These are phyloP conservation scores for Candida dajiaensis DNA, from an alignment of 805 yeast genomes.

Conservation along the genomic window DNA sequence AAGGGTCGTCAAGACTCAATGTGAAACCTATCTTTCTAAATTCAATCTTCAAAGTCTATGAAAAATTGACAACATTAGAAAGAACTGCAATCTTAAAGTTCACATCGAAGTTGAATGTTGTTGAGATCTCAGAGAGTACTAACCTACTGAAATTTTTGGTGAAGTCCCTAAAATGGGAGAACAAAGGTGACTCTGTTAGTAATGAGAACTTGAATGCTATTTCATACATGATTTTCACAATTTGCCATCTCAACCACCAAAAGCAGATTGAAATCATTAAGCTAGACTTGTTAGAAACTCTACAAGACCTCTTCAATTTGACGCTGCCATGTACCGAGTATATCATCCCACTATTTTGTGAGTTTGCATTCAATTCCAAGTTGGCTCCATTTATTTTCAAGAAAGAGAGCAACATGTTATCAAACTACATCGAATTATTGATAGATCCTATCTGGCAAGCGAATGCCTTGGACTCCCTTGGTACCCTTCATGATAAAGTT, in stretches of 20 bases:
- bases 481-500: slow-evolving; percentile 36
- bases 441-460: slow-evolving; percentile 49
- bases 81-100: slow-evolving; percentile 35
- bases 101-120: slow-evolving; percentile 17
- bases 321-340: slow-evolving; percentile 41
- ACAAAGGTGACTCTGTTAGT: not conserved
- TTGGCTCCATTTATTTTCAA: slow-evolving; percentile 15
- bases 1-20: slow-evolving; percentile 34
- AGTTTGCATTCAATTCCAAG: slow-evolving; percentile 35
- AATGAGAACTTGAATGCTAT: slow-evolving; percentile 36
- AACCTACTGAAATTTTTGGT: slow-evolving; percentile 39
- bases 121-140: slow-evolving; percentile 6
- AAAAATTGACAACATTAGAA: slow-evolving; percentile 26
- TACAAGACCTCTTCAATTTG: slow-evolving; percentile 30
- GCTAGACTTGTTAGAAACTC: slow-evolving; percentile 35
- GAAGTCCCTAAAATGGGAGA: slow-evolving; percentile 7
- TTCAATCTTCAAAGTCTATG: slow-evolving; percentile 36
- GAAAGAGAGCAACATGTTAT: slow-evolving; percentile 24
- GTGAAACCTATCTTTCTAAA: slow-evolving; percentile 38
- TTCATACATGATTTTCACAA: slow-evolving; percentile 38
- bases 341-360: slow-evolving; percentile 42
- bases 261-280: slow-evolving; percentile 35
- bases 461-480: slow-evolving; percentile 43
- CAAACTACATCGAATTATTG: slow-evolving; percentile 31
- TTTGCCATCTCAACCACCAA: slow-evolving; percentile 39